phyloP scores from a whole-genome alignment of 345 rosid species.

The Hibiscus trionum region DNA sequence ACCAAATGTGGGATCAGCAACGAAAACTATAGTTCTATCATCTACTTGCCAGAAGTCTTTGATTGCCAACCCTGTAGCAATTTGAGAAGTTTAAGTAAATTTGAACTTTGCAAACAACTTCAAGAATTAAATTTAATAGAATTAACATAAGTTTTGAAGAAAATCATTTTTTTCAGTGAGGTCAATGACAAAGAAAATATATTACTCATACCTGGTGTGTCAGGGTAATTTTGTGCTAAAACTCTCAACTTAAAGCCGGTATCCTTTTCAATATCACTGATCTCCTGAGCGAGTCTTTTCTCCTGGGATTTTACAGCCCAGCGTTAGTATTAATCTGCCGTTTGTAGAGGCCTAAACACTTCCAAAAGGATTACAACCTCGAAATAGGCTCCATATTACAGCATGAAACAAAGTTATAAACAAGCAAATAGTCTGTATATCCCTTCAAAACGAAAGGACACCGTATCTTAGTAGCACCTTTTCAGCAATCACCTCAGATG shows the following conservation, averaged over 20 bases:
- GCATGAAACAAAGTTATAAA: too few relatives aligned
- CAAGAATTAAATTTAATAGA: not conserved
- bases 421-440: too few relatives aligned
- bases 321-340: not conserved
- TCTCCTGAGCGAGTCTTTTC: constrained; percentile 66
- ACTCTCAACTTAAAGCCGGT: constrained; percentile 84
- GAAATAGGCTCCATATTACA: too few relatives aligned
- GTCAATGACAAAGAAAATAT: not conserved
- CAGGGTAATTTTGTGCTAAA: constrained; percentile 89
- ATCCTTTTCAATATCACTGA: constrained; percentile 61
- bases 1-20: constrained; percentile 91
- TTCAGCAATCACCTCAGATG: too few relatives aligned
- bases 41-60: constrained; percentile 87
- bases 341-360: not conserved
- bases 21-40: constrained; percentile 78
- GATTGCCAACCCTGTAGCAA: constrained; percentile 61
- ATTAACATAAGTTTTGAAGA: not conserved
- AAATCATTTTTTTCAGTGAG: not conserved
- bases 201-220: constrained; percentile 62
- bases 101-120: not conserved
- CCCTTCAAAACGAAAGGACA: too few relatives aligned
- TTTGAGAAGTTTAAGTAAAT: not conserved
- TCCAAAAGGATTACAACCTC: too few relatives aligned
- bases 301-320: constrained; percentile 40
- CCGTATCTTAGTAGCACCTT: too few relatives aligned